Conservation (phyloP, 257 asterid genomes). For the Anisodus tanguticus region DNA sequence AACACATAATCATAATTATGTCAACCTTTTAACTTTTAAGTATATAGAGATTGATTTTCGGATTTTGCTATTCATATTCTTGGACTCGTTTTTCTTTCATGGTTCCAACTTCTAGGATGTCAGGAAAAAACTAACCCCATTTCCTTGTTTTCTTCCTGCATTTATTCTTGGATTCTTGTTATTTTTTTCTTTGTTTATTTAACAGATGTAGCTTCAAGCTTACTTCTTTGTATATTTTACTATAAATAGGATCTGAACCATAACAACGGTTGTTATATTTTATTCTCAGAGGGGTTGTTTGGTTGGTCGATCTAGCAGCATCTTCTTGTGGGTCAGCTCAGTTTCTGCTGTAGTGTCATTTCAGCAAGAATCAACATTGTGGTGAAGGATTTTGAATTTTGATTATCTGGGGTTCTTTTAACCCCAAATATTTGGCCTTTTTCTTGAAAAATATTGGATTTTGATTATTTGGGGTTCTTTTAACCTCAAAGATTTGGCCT, state of each 20-base stretch:
- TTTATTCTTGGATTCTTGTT: not conserved
- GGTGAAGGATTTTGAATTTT: not conserved
- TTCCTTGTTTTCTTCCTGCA: constrained; percentile 21
- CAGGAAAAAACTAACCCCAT: constrained; percentile 17
- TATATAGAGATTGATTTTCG: not conserved
- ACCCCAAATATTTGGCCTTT: not conserved
- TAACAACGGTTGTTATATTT: not conserved
- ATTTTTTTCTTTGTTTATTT: not conserved
- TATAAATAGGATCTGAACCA: not conserved
- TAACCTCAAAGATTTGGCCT: not conserved
- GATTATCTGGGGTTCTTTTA: constrained; percentile 14
- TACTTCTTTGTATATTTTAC: constrained; percentile 38
- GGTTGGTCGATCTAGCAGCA: constrained; percentile 36
- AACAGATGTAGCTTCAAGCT: constrained; percentile 37
- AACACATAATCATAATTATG: not conserved
- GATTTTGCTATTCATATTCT: not conserved
- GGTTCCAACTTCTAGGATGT: constrained; percentile 19
- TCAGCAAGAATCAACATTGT: not conserved
- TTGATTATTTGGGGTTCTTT: not conserved
- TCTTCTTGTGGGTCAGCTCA: constrained; percentile 37
- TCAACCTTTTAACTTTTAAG: not conserved
- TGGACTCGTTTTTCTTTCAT: not conserved
- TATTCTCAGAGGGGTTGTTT: constrained; percentile 28
- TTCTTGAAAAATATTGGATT: constrained; percentile 19
- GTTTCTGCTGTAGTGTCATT: constrained; percentile 28